Evolutionary conservation across 2,329 filamentous ascomycete genomes (phyloP).

Genomic region (Hymenoscyphus fructigenus): DNA sequence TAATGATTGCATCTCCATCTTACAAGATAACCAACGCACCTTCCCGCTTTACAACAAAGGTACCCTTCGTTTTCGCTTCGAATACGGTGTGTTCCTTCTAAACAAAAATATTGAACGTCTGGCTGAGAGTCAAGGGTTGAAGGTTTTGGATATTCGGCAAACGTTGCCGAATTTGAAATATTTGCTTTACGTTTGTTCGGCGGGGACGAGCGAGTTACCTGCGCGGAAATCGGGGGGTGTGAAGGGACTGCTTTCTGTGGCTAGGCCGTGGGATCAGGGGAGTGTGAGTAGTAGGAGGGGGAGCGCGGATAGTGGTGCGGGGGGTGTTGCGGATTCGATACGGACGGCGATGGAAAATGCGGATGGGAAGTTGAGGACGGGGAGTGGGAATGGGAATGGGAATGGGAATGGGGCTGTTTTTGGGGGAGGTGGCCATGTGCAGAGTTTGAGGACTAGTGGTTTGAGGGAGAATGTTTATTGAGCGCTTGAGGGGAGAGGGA

Average conservation of each 20-base stretch:
- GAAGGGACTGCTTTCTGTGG: conserved; percentile 54
- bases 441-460: conserved; percentile 37
- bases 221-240: conserved; percentile 62
- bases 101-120: conserved; percentile 88
- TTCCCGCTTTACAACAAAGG: conserved; percentile 80
- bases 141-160: conserved; percentile 85
- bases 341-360: conserved; percentile 32
- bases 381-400: conserved; percentile 21
- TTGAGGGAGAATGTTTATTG: conserved; percentile 33
- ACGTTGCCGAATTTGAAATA: conserved; percentile 94
- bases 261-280: conserved; percentile 20
- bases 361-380: conserved; percentile 10
- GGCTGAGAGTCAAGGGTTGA: conserved; percentile 65
- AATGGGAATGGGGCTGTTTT: conserved; percentile 14
- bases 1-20: conserved; percentile 41
- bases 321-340: conserved; percentile 26
- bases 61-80: conserved; percentile 82
- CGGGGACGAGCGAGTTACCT: conserved; percentile 65
- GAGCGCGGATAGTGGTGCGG: conserved; percentile 32
- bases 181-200: conserved; percentile 83
- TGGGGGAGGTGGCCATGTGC: conserved; percentile 22
- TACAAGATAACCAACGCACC: conserved; percentile 49
- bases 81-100: conserved; percentile 93
- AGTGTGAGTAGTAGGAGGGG: conserved; percentile 29
- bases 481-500: background rate